These are phyloP conservation scores for Fusarium armeniacum DNA, from an alignment of 2,329 filamentous ascomycete species.

Conservation along the genomic window DNA sequence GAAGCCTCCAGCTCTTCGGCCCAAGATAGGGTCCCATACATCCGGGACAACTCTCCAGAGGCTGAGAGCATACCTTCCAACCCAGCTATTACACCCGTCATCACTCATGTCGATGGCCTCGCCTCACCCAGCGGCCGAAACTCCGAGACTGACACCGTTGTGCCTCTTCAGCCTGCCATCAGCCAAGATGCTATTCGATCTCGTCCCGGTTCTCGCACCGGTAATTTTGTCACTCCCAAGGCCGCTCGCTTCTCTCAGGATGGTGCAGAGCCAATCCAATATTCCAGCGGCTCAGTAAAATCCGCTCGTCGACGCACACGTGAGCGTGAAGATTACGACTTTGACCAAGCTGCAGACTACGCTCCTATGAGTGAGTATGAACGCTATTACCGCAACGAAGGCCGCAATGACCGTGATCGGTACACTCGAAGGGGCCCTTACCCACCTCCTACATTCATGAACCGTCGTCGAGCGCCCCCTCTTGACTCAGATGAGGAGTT, in stretches of 20 bases:
- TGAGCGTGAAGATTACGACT: constrained; percentile 46
- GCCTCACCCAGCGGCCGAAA: constrained; percentile 11
- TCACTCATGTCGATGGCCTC: constrained; percentile 26
- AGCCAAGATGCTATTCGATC: constrained; percentile 42
- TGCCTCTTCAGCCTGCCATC: constrained; percentile 38
- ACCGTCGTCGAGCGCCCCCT: constrained; percentile 38
- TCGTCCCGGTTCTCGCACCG: constrained; percentile 39
- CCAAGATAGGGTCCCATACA: constrained; percentile 33
- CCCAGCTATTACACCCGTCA: constrained; percentile 21
- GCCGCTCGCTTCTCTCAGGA: constrained; percentile 42
- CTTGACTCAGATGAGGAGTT: constrained; percentile 49
- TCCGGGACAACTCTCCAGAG: constrained; percentile 26
- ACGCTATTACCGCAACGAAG: constrained; percentile 46
- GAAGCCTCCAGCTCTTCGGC: constrained; percentile 31
- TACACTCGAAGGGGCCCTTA: constrained; percentile 45
- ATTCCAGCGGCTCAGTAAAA: constrained; percentile 40
- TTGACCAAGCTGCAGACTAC: constrained; percentile 42
- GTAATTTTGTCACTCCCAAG: constrained; percentile 34
- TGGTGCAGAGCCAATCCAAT: constrained; percentile 44
- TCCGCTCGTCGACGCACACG: constrained; percentile 43
- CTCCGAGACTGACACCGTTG: constrained; percentile 42
- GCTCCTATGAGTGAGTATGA: constrained; percentile 45
- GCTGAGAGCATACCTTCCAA: constrained; percentile 21
- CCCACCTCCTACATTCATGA: constrained; percentile 48
- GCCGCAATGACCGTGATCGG: constrained; percentile 39